Evolutionary conservation across 805 yeast genomes (phyloP), one percentile per base, ranked within the genome.

Genomic region (Candida sakaeoensis): DNA sequence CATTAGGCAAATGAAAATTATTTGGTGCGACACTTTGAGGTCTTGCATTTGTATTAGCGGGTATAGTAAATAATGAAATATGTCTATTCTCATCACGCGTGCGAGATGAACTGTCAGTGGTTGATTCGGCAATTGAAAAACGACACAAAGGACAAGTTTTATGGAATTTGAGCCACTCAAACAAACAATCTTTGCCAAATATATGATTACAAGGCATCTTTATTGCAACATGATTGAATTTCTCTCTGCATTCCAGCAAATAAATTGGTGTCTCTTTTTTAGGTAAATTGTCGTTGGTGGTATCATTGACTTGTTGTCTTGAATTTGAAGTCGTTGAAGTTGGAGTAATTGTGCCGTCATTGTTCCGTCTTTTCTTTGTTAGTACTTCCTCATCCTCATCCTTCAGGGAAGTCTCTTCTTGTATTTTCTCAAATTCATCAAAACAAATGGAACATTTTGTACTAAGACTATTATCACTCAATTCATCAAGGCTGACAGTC

Each of bases 81-180:
- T 55, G 39, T 30, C 51, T 37, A 8, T 23, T 31, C 15, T 23
- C 32, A 15, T 16, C 23, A 9, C 32, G 5, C 4, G 22, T 6
- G 15, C 16, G 10, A 12, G 21, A 19, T 15, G 24, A 9, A 13
- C 14, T 12, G n/a, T 30, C 12, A 14, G 22, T 36, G 10, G 21
- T 30, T 13, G 36, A 19, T 70, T 44, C 60, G 9, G 47, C 50
- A 2, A 83, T 65, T 15, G 72, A 65, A 13, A 68, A 68, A 42
- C 98, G 78, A 57, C 99, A 91, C 34, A 91, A 61, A 0, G 99
- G 99, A 57, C 98, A 90, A 2, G 87, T 77, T 22, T 77, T 74
- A 51, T 84, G 80, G 17, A 75, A 64, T 44, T 73, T 75, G 37
- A 91, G 74, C 99, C 99, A 91, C 50, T 83, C 86, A 42, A 70